Evolutionary conservation across 2,329 filamentous ascomycete species (phyloP).

Genomic region (Calonectria pseudoreteaudii): DNA sequence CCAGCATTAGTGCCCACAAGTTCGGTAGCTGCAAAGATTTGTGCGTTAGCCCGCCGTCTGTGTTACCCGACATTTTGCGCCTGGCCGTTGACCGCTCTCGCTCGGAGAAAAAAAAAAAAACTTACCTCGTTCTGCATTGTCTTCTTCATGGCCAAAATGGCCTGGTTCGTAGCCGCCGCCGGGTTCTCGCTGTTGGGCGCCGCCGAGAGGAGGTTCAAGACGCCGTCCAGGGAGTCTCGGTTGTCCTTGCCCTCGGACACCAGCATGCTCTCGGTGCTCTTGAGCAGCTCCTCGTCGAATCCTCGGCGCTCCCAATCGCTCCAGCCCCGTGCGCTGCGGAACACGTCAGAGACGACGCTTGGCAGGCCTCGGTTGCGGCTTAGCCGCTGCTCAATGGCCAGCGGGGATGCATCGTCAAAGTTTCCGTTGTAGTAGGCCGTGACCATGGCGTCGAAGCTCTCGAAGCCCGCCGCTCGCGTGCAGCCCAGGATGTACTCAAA

Average conservation of each 20-base stretch:
- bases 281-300: constrained; percentile 17
- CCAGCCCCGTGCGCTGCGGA: constrained; percentile 13
- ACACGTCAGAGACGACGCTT: constrained; percentile 12
- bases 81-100: too few species aligned
- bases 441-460: constrained; percentile 20
- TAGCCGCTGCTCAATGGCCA: constrained; percentile 12
- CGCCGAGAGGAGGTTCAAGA: constrained; percentile 3
- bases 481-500: constrained; percentile 15
- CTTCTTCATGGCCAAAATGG: constrained; percentile 14
- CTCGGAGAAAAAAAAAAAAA: too few species aligned
- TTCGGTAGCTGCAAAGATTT: constrained; percentile 14
- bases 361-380: constrained; percentile 19
- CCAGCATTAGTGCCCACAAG: constrained; percentile 19
- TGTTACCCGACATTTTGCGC: not conserved
- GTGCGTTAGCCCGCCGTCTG: not conserved
- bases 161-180: not conserved
- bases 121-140: constrained; percentile 18
- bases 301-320: constrained; percentile 19
- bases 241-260: constrained; percentile 13
- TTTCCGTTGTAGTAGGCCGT: constrained; percentile 21
- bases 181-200: constrained; percentile 6
- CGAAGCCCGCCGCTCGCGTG: constrained; percentile 12
- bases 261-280: constrained; percentile 17
- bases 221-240: not conserved
- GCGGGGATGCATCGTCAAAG: constrained; percentile 15